Base-by-base conservation (phyloP, 75 land plant species). In the Picea glauca region DNA sequence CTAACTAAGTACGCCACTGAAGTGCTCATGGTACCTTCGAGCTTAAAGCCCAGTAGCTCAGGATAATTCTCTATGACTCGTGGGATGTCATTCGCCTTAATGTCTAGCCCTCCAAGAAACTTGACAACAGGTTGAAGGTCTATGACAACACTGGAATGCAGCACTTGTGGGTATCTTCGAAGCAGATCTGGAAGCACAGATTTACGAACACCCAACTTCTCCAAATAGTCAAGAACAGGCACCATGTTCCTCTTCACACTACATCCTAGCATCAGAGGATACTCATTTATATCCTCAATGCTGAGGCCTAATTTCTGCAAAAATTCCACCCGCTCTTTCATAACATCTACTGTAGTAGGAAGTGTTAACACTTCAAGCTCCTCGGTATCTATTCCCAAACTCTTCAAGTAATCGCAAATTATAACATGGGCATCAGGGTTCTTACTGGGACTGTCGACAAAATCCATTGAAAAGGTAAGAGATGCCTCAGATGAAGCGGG, bases 241-340 rank as follows among this genome's bases (percentile, higher is more conserved):
- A 92, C 78, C 91, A 94, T 88, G 74, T 94, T 94, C 78, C 87
- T 94, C 92, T 92, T 94, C 75, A 92, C 93, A 77, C 98, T 94
- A 80, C 98, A 94, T 13, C 93, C 91, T 58, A 94, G 87, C n/a
- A 92, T 86, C 60, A 92, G 90, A 0, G 94, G 94, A 64, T 94
- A 94, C 62, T 83, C 83, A 79, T 94, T 92, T 31, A 94, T 90
- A 75, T 89, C 92, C 57, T 90, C 89, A 15, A 85, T 79, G 30
- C 90, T 86, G n/a, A 96, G 88, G 17, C 97, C 99, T n/a, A 96
- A 60, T 14, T 78, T 81, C 74, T 86, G 86, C 31, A 96, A 90
- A 63, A 96, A 96, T 33, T 92, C 97, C 13, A 96, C 80, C 13
- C 98, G 90, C 63, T 94, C 98, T 70, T 62, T 74, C 94, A 90